These are phyloP conservation scores for Ammopiptanthus mongolicus DNA, from an alignment of 306 rosid species.

Conservation along the genomic window DNA sequence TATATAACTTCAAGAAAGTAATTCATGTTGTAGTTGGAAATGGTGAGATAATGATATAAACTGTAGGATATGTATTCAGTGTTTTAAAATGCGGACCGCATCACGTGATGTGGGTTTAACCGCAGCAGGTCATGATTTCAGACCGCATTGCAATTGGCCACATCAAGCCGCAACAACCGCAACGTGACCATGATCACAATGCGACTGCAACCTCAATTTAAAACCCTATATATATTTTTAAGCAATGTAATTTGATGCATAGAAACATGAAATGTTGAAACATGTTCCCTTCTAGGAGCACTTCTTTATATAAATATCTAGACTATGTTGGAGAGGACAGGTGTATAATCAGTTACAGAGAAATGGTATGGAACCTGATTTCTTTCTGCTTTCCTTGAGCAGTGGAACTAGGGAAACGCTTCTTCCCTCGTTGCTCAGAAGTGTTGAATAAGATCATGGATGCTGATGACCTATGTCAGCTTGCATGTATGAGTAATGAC, in stretches of 20 bases:
- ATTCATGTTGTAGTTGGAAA: neutral
- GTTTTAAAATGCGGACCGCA: too few species aligned
- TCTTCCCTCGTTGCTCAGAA: constrained; percentile 72
- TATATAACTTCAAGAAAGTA: neutral
- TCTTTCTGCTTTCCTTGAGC: constrained; percentile 19
- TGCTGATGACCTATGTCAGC: constrained; percentile 50
- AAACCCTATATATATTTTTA: neutral
- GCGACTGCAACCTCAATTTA: too few species aligned
- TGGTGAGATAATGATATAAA: neutral
- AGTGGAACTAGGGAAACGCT: constrained; percentile 68
- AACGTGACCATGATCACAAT: too few species aligned
- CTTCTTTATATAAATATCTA: neutral
- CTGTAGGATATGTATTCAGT: neutral
- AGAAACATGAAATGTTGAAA: neutral
- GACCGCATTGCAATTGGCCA: too few species aligned
- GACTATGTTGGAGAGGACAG: neutral
- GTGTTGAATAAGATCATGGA: constrained; percentile 72
- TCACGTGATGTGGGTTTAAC: too few species aligned
- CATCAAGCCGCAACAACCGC: too few species aligned
- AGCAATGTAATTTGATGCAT: neutral
- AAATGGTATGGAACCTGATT: neutral
- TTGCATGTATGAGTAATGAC: constrained; percentile 42
- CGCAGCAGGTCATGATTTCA: too few species aligned
- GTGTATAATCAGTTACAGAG: neutral
- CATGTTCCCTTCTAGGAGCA: neutral